Conservation (phyloP, 1,284 basidiomycete genomes). For the Apiotrichum veenhuisii region DNA sequence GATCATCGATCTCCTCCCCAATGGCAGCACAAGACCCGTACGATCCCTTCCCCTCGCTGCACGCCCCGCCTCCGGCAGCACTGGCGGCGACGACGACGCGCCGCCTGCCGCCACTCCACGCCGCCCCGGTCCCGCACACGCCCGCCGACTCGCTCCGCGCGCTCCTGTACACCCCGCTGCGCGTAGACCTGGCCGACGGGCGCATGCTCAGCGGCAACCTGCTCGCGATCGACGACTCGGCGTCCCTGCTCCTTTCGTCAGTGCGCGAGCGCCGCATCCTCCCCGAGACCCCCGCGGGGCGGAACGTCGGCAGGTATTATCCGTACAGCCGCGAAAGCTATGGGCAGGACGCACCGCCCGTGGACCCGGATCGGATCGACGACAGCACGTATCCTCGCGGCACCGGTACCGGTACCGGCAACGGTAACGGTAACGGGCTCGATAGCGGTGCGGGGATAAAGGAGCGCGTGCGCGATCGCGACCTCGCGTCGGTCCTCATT, state of each 20-base stretch:
- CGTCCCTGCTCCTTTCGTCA: constrained; percentile 9
- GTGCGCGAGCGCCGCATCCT: constrained; percentile 12
- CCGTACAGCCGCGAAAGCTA: constrained; percentile 9
- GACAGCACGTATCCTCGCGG: not conserved
- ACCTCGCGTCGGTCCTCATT: constrained; percentile 15
- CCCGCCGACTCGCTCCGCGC: constrained; percentile 10
- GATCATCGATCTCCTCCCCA: no score
- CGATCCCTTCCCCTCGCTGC: not conserved
- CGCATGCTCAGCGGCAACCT: constrained; percentile 12
- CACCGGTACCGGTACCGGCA: not conserved
- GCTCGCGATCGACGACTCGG: constrained; percentile 7
- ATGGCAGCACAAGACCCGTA: no score
- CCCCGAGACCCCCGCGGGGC: not conserved
- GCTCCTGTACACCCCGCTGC: constrained; percentile 15
- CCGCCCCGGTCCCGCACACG: not conserved
- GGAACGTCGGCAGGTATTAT: constrained; percentile 14
- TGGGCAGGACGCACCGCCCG: not conserved
- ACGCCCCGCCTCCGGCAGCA: not conserved
- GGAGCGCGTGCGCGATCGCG: constrained; percentile 1
- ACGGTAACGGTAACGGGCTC: not conserved
- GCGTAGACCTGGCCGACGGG: constrained; percentile 12
- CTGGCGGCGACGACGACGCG: not conserved
- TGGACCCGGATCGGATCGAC: not conserved
- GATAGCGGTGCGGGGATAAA: not conserved
- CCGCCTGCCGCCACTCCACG: not conserved